phyloP scores from a whole-genome alignment of 257 asterid species.

The Petrea volubilis region DNA sequence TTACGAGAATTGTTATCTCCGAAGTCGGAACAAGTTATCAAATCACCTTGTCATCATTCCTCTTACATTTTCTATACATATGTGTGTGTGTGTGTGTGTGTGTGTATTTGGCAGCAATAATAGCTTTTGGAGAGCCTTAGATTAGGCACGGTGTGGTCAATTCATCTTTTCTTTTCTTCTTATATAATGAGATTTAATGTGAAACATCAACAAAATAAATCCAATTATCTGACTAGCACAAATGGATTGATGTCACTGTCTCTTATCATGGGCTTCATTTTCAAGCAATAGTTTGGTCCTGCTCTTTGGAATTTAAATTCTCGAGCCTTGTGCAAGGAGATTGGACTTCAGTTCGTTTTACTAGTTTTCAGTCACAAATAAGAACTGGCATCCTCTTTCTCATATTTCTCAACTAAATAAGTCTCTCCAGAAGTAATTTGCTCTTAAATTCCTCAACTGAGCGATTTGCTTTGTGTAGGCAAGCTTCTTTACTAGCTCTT shows the following conservation, averaged over 20 bases:
- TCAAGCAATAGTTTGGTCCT: neutral
- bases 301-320: slow-evolving; percentile 20
- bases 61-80: slow-evolving; percentile 1
- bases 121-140: slow-evolving; percentile 8
- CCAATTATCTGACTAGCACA: slow-evolving; percentile 1
- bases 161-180: neutral
- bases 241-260: slow-evolving; percentile 6
- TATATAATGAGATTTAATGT: slow-evolving; percentile 10
- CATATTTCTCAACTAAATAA: slow-evolving; percentile 10
- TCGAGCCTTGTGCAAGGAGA: slow-evolving; percentile 14
- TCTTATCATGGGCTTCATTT: slow-evolving; percentile 2
- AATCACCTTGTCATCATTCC: neutral
- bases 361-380: neutral
- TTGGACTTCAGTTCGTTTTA: slow-evolving; percentile 7
- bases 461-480: neutral
- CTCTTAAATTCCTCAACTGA: neutral
- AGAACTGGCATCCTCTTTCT: neutral
- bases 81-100: neutral
- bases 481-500: neutral
- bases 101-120: neutral
- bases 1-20: neutral
- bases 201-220: neutral
- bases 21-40: slow-evolving; percentile 13
- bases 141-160: neutral
- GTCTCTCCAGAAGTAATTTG: slow-evolving; percentile 3